Percentiles rank a stretch among this genome's conserved stretches.
Conservation (phyloP, 2,329 filamentous ascomycete species). For the Colletotrichum shisoi region DNA sequence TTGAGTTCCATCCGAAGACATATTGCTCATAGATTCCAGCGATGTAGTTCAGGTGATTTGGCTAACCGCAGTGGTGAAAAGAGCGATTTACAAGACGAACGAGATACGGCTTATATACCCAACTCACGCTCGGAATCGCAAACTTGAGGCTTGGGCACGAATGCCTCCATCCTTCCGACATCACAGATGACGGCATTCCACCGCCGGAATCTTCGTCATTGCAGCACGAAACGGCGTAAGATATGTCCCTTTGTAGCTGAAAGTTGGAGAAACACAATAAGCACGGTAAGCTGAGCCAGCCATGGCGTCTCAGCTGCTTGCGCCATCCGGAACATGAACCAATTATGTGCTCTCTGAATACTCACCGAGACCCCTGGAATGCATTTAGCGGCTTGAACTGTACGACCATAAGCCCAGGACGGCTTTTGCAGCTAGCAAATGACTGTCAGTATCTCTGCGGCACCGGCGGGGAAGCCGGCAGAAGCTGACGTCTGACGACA, state of each 20-base stretch:
- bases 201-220: background rate
- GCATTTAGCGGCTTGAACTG: background rate
- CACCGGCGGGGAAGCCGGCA: background rate
- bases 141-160: too few species aligned
- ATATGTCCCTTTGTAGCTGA: slow-evolving; percentile 2
- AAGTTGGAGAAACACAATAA: background rate
- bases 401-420: background rate
- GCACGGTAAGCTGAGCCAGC: slow-evolving; percentile 2
- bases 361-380: background rate
- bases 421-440: background rate
- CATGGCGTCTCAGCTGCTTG: slow-evolving; percentile 6
- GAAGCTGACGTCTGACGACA: background rate
- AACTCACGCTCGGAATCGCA: too few species aligned
- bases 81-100: too few species aligned
- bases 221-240: background rate
- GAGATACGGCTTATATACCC: background rate
- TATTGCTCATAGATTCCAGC: background rate
- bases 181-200: background rate
- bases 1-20: slow-evolving; percentile 32
- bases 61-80: background rate
- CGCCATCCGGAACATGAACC: background rate
- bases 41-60: background rate
- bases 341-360: background rate
- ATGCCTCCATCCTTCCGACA: background rate
- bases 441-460: background rate